A percentile compares a stretch with the other conserved stretches of the same genome.
Evolutionary conservation across 768 basidiomycete genomes (phyloP).

Genomic region (Suillus weaverae): DNA sequence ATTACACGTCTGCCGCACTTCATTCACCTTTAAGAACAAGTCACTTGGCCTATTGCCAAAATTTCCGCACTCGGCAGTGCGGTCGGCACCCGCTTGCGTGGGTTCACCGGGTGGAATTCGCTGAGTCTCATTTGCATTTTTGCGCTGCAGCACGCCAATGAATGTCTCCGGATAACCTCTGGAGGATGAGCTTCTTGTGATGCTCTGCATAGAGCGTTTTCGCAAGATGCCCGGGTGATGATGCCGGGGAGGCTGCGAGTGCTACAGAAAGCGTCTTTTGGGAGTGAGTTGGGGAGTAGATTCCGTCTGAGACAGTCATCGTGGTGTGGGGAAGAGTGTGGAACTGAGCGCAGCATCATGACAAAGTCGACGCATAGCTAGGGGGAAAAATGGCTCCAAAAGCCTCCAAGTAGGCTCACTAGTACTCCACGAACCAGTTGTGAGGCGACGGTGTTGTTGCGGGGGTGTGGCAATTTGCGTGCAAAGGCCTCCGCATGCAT

Average conservation of each 20-base stretch:
- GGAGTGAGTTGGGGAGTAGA: constrained; percentile 32
- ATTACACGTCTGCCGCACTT: neutral
- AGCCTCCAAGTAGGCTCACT: neutral
- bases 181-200: constrained; percentile 29
- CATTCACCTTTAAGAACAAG: constrained; percentile 57
- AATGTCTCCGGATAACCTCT: constrained; percentile 19
- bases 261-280: constrained; percentile 42
- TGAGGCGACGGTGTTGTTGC: neutral
- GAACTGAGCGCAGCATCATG: neutral
- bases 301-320: constrained; percentile 29
- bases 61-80: constrained; percentile 47
- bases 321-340: constrained; percentile 1
- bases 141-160: constrained; percentile 19
- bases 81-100: constrained; percentile 44
- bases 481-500: no score
- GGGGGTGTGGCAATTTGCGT: neutral
- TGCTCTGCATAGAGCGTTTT: constrained; percentile 38
- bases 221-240: constrained; percentile 39
- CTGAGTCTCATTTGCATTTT: constrained; percentile 19
- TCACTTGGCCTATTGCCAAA: constrained; percentile 57
- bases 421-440: neutral
- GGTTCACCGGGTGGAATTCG: constrained; percentile 25
- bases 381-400: neutral
- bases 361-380: neutral
- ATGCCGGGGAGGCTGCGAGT: constrained; percentile 38